These are phyloP conservation scores for Naematelia encephala DNA, from an alignment of 768 basidiomycete species.

Conservation along the genomic window DNA sequence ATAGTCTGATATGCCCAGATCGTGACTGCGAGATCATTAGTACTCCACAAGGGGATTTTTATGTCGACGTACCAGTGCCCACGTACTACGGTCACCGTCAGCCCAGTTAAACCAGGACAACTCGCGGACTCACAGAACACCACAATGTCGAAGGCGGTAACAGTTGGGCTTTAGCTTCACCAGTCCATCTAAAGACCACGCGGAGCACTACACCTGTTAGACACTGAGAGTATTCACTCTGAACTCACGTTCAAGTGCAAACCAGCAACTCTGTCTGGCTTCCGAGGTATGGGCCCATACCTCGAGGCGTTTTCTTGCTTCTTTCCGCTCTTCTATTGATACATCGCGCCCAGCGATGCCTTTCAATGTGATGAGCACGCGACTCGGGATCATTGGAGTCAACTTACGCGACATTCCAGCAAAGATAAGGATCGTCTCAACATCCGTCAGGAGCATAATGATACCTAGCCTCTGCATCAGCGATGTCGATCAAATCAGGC, in stretches of 20 bases:
- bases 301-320: not conserved
- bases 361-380: not conserved
- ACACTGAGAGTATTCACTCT: not conserved
- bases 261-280: constrained; percentile 8
- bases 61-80: not conserved
- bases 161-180: not conserved
- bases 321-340: not conserved
- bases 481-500: not conserved
- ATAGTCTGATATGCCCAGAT: constrained; percentile 11
- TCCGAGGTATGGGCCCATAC: constrained; percentile 3
- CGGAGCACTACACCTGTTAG: constrained; percentile 8
- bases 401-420: constrained; percentile 2
- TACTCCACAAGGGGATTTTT: not conserved
- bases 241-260: constrained; percentile 6
- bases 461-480: constrained; percentile 4
- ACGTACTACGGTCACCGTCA: not conserved
- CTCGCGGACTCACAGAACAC: not conserved
- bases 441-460: constrained; percentile 7
- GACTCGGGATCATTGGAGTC: not conserved
- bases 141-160: constrained; percentile 5
- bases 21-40: not conserved
- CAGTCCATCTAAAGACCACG: constrained; percentile 7
- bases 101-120: not conserved
- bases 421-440: constrained; percentile 7
- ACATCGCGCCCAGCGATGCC: not conserved